These are phyloP conservation scores for Holtermannia corniformis DNA, from an alignment of 768 basidiomycete genomes.

Conservation along the genomic window DNA sequence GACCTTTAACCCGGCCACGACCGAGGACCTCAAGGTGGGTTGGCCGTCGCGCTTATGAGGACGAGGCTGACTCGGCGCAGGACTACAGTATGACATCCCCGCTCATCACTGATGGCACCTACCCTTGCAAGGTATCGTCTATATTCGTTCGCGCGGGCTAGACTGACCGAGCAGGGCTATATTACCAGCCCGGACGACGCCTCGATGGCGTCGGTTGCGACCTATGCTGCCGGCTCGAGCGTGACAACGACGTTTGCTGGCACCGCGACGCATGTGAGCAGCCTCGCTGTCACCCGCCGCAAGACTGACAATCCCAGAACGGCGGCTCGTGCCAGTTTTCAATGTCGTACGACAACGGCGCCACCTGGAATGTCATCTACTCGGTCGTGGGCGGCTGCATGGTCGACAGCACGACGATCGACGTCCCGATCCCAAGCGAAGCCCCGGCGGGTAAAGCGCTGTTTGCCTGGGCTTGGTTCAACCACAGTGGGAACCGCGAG, in stretches of 20 bases:
- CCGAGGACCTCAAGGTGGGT: background rate
- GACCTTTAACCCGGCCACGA: background rate
- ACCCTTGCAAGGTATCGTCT: conserved; percentile 39
- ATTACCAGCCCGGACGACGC: conserved; percentile 23
- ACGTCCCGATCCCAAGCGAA: conserved; percentile 36
- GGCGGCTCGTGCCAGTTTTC: conserved; percentile 44
- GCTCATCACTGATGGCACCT: conserved; percentile 34
- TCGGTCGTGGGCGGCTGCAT: conserved; percentile 41
- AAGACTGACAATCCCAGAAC: background rate
- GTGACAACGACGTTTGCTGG: conserved; percentile 32
- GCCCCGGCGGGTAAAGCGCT: conserved; percentile 38
- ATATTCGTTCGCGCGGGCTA: background rate
- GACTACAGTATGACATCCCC: conserved; percentile 42
- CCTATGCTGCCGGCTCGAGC: conserved; percentile 35
- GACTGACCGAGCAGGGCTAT: conserved; percentile 15
- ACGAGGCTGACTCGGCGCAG: conserved; percentile 14
- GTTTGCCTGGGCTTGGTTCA: conserved; percentile 45
- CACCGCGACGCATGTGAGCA: conserved; percentile 33
- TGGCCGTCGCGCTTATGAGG: no score
- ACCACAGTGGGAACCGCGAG: conserved; percentile 39
- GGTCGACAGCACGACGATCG: conserved; percentile 19
- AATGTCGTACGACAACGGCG: conserved; percentile 43
- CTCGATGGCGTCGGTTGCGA: conserved; percentile 29
- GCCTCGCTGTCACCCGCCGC: no score
- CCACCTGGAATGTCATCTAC: conserved; percentile 41